phyloP scores from a whole-genome alignment of 2,329 filamentous ascomycete genomes.

The Sphaerostilbella broomeana region DNA sequence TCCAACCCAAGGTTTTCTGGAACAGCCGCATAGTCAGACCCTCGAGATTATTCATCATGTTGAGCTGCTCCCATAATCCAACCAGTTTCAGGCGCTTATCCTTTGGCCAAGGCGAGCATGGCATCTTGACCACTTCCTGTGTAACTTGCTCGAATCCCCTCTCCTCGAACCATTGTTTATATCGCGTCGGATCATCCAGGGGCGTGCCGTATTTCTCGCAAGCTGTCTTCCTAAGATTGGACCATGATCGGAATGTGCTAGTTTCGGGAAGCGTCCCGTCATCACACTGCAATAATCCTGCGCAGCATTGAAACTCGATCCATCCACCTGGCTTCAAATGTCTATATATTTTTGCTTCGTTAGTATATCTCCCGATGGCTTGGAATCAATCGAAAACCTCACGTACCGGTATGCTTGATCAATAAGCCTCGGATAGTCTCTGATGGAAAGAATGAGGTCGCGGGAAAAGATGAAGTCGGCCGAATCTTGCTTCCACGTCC shows the following conservation, averaged over 20 bases:
- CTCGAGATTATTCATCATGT: conserved; percentile 20
- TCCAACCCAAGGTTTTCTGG: conserved; percentile 27
- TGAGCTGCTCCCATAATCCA: conserved; percentile 26
- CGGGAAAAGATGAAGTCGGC: conserved; percentile 31
- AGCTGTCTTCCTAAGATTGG: conserved; percentile 20
- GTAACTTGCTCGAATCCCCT: conserved; percentile 45
- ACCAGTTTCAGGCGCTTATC: conserved; percentile 43
- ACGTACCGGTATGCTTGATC: conserved; percentile 29
- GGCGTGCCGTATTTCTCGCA: conserved; percentile 24
- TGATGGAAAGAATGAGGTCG: conserved; percentile 23
- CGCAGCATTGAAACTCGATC: conserved; percentile 27
- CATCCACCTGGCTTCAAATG: conserved; percentile 29
- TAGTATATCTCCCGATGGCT: too few relatives aligned
- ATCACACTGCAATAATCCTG: conserved; percentile 24
- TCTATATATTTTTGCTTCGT: conserved; percentile 3
- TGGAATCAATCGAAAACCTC: neutral
- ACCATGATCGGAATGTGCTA: conserved; percentile 19
- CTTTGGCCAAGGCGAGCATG: conserved; percentile 42
- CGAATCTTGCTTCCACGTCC: conserved; percentile 30
- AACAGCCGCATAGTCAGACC: conserved; percentile 27
- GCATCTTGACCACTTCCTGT: conserved; percentile 40
- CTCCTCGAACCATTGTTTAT: conserved; percentile 33
- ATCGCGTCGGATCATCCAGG: conserved; percentile 21
- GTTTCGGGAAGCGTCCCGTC: conserved; percentile 25
- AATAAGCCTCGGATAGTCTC: conserved; percentile 27